Base-by-base conservation (phyloP, 169 alveolate species). In the Plasmodium inui region DNA sequence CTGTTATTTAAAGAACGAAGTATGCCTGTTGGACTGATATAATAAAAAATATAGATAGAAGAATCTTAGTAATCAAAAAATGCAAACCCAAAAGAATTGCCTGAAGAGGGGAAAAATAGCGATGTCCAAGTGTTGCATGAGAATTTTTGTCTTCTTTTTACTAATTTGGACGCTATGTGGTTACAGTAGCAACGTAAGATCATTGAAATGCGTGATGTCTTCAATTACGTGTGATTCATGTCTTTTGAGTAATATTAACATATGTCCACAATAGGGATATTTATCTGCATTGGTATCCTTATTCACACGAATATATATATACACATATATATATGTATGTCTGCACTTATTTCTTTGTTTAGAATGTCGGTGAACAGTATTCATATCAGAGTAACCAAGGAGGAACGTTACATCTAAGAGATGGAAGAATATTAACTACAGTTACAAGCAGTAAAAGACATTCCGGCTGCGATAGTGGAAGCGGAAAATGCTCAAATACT, bases 381-480 rank as follows among this genome's bases (percentile, higher is more conserved):
- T 67, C 76, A 41, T 22, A 30, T 39, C n/a, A 41, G 32, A 79
- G 50, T 12, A 17, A 22, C 41, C 39, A 3, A 41, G 19, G 72
- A 41, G 44, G 44, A 44, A 7, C 50, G 26, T 34, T 79, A 79
- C n/a, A 79, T 39, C 3, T 37, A 44, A 44, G 84, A 41, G 37
- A 79, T 79, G 57, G 57, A 39, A 41, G 84, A 79, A 79, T 44
- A 79, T 79, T 79, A 79, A 79, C 26, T 79, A 37, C 0, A 41
- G 71, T 1, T 79, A 17, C 30, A 79, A 5, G 55, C 22, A 50
- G 3, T 22, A 9, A 19, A 19, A 26, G 1, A 79, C 37, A 1
- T 67, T 41, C 22, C 3, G 19, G 7, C 5, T 22, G 22, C 19
- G 32, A 41, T 44, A 41, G 3, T 12, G 37, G 44, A 39, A 37